phyloP scores from a whole-genome alignment of 78 protist genomes.

The Tieghemostelium lacteum region DNA sequence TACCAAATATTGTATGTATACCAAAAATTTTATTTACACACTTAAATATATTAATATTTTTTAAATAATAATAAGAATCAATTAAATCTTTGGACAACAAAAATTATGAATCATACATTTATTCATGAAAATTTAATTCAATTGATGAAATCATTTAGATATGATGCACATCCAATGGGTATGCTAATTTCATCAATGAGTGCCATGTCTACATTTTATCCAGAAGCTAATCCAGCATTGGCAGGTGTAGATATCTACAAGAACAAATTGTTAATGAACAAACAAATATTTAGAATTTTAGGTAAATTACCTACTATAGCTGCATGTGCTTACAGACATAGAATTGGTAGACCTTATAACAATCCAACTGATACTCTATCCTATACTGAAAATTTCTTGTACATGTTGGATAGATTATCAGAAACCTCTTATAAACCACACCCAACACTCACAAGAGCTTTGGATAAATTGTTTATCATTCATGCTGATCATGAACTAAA shows the following conservation, averaged over 20 bases:
- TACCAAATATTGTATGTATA: slow-evolving; percentile 33
- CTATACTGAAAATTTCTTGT: slow-evolving; percentile 80
- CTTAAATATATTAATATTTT: not conserved
- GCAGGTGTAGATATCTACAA: slow-evolving; percentile 54
- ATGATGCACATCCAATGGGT: slow-evolving; percentile 94
- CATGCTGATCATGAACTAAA: slow-evolving; percentile 93
- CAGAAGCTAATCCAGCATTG: slow-evolving; percentile 79
- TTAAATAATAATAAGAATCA: slow-evolving; percentile 20
- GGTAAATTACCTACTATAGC: slow-evolving; percentile 89
- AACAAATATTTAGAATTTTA: slow-evolving; percentile 79
- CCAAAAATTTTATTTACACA: not conserved
- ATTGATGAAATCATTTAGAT: slow-evolving; percentile 80
- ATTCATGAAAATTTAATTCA: slow-evolving; percentile 80
- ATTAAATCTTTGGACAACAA: slow-evolving; percentile 29
- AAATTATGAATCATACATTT: slow-evolving; percentile 81
- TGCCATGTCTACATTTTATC: slow-evolving; percentile 83
- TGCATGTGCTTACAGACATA: slow-evolving; percentile 86
- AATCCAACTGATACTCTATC: slow-evolving; percentile 61
- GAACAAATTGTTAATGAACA: slow-evolving; percentile 17
- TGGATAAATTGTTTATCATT: slow-evolving; percentile 86
- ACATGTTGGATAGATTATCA: slow-evolving; percentile 81
- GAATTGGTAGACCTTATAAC: slow-evolving; percentile 80
- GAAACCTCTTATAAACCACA: slow-evolving; percentile 52
- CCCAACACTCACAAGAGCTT: slow-evolving; percentile 76
- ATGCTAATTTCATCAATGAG: slow-evolving; percentile 83